Conservation (phyloP, 257 asterid species). For the Plantago major region DNA sequence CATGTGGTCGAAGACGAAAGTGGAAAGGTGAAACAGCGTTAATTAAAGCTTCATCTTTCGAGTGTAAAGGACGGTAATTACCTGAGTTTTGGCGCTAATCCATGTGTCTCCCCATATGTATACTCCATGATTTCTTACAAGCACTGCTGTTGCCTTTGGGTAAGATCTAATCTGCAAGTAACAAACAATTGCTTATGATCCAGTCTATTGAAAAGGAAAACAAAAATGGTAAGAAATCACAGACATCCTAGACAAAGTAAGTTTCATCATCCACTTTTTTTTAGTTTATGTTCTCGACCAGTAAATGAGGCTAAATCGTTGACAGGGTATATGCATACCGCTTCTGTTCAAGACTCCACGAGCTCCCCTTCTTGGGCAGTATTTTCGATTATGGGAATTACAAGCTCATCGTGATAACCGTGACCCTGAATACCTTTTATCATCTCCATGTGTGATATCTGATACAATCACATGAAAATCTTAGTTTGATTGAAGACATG, state of each 20-base stretch:
- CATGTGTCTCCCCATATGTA: conserved; percentile 56
- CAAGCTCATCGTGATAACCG: conserved; percentile 56
- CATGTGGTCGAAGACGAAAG: too few species aligned
- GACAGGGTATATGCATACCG: conserved; percentile 30
- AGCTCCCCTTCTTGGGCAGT: conserved; percentile 60
- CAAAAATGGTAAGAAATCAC: neutral
- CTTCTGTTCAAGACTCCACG: conserved; percentile 50
- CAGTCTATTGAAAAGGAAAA: neutral
- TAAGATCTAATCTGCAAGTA: conserved; percentile 41
- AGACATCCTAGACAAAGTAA: too few species aligned
- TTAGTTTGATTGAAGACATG: neutral
- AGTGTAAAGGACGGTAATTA: too few species aligned
- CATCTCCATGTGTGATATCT: conserved; percentile 67
- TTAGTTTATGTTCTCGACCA: neutral
- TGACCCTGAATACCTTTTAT: conserved; percentile 64
- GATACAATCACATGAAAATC: conserved; percentile 14
- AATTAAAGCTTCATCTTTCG: too few species aligned
- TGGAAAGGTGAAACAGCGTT: too few species aligned
- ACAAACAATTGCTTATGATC: neutral
- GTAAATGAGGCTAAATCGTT: neutral
- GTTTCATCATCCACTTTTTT: neutral
- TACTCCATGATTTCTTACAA: conserved; percentile 57
- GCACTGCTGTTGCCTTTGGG: conserved; percentile 56
- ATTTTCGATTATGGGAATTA: conserved; percentile 56
- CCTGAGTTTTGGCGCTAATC: conserved; percentile 64